phyloP scores from a whole-genome alignment of 768 basidiomycete species.

The Gyrodon lividus region DNA sequence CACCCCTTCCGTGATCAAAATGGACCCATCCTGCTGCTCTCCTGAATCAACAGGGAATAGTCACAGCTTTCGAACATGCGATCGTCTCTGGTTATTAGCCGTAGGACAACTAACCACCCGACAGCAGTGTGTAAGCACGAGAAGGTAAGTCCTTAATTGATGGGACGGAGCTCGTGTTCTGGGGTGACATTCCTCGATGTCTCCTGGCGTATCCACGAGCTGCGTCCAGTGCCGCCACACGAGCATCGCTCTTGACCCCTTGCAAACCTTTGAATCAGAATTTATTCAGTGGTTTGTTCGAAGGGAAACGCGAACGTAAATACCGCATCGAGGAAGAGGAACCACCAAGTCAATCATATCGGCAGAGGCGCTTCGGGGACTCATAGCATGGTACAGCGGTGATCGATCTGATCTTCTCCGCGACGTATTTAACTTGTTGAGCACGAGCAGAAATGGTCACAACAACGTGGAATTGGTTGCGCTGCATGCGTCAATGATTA shows the following conservation, averaged over 20 bases:
- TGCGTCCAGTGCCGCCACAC: constrained; percentile 31
- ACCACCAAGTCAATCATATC: constrained; percentile 26
- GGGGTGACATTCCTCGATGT: constrained; percentile 13
- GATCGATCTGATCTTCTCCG: constrained; percentile 44
- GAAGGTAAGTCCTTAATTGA: constrained; percentile 29
- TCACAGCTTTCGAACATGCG: constrained; percentile 32
- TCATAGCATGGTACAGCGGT: constrained; percentile 27
- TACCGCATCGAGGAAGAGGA: constrained; percentile 28
- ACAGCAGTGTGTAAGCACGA: constrained; percentile 29
- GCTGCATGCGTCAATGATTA: constrained; percentile 30
- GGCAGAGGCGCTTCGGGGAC: constrained; percentile 12
- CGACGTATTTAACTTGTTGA: constrained; percentile 51
- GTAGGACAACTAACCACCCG: constrained; percentile 28
- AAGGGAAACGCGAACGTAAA: constrained; percentile 27
- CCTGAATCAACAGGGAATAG: constrained; percentile 21
- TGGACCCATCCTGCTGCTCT: constrained; percentile 20
- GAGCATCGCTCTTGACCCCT: constrained; percentile 25
- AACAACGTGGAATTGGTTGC: constrained; percentile 44
- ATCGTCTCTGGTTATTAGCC: constrained; percentile 25
- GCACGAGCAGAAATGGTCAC: constrained; percentile 55
- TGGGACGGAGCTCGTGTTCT: constrained; percentile 28
- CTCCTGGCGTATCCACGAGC: constrained; percentile 7
- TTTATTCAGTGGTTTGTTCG: neutral
- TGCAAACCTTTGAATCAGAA: constrained; percentile 1
- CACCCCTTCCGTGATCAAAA: constrained; percentile 24